These are phyloP conservation scores for Candida nemodendra DNA, from an alignment of 805 yeast genomes.

Conservation along the genomic window DNA sequence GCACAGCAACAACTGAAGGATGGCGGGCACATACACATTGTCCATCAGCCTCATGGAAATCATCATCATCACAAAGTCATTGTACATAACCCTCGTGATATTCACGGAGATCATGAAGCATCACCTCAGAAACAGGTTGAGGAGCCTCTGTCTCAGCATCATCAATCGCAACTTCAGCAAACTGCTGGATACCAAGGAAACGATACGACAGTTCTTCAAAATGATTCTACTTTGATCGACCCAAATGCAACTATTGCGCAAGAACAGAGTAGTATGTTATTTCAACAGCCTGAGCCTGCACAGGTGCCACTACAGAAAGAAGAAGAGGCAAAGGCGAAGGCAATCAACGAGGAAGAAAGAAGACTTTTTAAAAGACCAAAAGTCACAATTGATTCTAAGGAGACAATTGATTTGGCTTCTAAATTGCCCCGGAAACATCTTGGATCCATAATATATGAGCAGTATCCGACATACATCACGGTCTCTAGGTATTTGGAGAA, in stretches of 20 bases:
- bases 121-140: neutral
- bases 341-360: neutral
- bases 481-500: constrained; percentile 21
- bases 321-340: neutral
- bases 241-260: constrained; percentile 22
- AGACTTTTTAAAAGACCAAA: constrained; percentile 6
- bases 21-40: constrained; percentile 30
- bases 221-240: constrained; percentile 27
- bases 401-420: constrained; percentile 39
- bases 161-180: constrained; percentile 1
- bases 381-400: constrained; percentile 35
- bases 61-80: constrained; percentile 29
- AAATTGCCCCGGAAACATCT: constrained; percentile 45
- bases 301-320: constrained; percentile 8
- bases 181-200: constrained; percentile 12
- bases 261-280: constrained; percentile 10
- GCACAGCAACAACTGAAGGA: constrained; percentile 27
- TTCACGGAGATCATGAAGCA: constrained; percentile 2
- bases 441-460: constrained; percentile 58
- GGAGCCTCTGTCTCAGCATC: too few relatives aligned
- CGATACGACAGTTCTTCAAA: constrained; percentile 27
- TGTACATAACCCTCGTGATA: constrained; percentile 26
- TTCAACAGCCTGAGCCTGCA: constrained; percentile 5
- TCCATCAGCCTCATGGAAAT: constrained; percentile 30
- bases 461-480: constrained; percentile 49